Evolutionary conservation across 192 early-diverging fungal genomes (phyloP).

Genomic region (Mortierella claussenii): DNA sequence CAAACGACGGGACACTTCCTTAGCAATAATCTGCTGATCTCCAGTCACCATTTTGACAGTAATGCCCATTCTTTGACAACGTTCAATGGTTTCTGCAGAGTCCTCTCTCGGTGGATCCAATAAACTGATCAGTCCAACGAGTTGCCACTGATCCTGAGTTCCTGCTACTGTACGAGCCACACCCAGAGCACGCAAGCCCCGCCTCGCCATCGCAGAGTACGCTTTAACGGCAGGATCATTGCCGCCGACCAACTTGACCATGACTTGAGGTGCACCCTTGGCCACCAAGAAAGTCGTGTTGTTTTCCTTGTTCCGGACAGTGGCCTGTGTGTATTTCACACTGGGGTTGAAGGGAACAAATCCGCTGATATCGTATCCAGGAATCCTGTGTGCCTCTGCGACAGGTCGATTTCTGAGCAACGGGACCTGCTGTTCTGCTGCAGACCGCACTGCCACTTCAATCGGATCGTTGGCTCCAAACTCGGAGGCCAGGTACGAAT

Average conservation of each 20-base stretch:
- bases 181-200: constrained; percentile 78
- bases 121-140: constrained; percentile 89
- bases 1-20: constrained; percentile 86
- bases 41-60: constrained; percentile 95
- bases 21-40: constrained; percentile 92
- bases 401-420: constrained; percentile 52
- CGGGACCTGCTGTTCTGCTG: constrained; percentile 70
- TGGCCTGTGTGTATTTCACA: constrained; percentile 89
- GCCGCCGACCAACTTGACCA: constrained; percentile 61
- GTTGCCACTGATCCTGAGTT: constrained; percentile 73
- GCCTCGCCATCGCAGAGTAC: constrained; percentile 66
- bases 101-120: constrained; percentile 89
- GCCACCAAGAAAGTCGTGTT: constrained; percentile 83
- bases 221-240: constrained; percentile 63
- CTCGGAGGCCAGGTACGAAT: constrained; percentile 86
- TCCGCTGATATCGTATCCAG: constrained; percentile 85
- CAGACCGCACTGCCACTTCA: constrained; percentile 85
- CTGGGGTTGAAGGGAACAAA: constrained; percentile 92
- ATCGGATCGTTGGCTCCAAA: constrained; percentile 91
- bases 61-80: constrained; percentile 85
- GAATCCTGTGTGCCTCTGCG: constrained; percentile 67
- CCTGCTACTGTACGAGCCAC: constrained; percentile 67
- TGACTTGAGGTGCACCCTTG: constrained; percentile 86
- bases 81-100: constrained; percentile 86
- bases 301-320: constrained; percentile 74